A percentile compares a stretch with the other conserved stretches of the same genome.
phyloP scores from a whole-genome alignment of 1,284 basidiomycete species.

The Ustilago cynodontis region DNA sequence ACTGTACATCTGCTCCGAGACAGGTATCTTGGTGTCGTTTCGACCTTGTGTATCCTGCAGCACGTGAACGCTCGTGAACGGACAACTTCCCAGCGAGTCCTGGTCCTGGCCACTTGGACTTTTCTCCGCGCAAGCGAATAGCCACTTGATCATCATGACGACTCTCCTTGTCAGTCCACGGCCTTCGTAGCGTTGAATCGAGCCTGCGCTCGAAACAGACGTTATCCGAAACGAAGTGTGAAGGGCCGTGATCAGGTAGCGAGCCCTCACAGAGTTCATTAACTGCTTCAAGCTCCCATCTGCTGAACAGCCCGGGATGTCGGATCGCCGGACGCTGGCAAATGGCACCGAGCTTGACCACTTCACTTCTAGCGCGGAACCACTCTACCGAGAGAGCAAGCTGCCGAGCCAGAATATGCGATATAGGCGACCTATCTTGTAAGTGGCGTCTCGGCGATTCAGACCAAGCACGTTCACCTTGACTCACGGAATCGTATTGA shows the following conservation, averaged over 20 bases:
- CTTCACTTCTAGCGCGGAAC: conserved; percentile 1
- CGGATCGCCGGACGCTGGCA: not conserved
- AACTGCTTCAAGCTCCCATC: not conserved
- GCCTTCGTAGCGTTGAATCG: too few relatives aligned
- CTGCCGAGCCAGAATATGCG: not conserved
- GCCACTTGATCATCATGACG: not conserved
- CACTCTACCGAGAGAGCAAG: not conserved
- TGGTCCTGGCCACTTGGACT: too few relatives aligned
- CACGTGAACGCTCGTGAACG: not conserved
- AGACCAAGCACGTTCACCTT: conserved; percentile 2
- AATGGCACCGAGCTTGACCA: not conserved
- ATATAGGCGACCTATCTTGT: not conserved
- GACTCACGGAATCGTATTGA: not conserved
- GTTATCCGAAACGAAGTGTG: too few relatives aligned
- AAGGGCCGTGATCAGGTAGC: not conserved
- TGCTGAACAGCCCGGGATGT: not conserved
- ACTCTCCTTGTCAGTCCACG: not conserved
- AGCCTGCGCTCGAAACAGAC: too few relatives aligned
- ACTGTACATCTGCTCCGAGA: too few relatives aligned
- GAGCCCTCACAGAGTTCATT: not conserved
- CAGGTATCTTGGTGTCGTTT: not conserved
- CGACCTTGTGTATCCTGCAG: not conserved
- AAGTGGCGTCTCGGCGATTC: conserved; percentile 4
- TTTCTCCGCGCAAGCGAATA: not conserved
- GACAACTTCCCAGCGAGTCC: not conserved